A percentile compares a stretch with the other conserved stretches of the same genome.
Conservation (phyloP, 2,329 filamentous ascomycete genomes). For the Paraphaeosphaeria sporulosa region DNA sequence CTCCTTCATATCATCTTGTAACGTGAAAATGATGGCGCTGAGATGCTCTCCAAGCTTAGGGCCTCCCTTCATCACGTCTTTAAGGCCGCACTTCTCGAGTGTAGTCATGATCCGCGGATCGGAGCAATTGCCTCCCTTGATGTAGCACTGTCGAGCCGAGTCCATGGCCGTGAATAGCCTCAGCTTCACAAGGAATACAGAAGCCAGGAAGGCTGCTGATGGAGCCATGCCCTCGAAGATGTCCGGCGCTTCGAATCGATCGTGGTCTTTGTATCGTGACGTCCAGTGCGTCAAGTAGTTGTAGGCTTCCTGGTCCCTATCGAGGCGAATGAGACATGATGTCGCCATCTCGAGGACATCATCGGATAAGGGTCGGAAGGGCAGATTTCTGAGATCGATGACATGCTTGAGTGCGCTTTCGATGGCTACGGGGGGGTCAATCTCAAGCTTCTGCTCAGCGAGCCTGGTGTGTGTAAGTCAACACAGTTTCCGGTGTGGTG, state of each 20-base stretch:
- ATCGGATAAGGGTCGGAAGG: not conserved
- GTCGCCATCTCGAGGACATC: not conserved
- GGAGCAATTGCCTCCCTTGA: not conserved
- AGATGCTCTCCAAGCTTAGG: no score
- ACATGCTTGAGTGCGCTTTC: not conserved
- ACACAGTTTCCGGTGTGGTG: not conserved
- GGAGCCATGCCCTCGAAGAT: not conserved
- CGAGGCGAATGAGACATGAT: not conserved
- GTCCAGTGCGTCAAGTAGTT: slow-evolving; percentile 2
- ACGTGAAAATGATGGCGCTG: no score
- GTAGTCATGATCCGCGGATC: no score
- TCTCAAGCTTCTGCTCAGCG: not conserved
- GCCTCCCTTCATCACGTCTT: no score
- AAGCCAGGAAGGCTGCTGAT: not conserved
- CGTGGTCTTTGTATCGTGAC: not conserved
- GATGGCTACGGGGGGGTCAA: not conserved
- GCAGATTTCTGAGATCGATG: not conserved
- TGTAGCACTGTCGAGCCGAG: not conserved
- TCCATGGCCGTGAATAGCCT: not conserved
- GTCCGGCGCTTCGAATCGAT: not conserved
- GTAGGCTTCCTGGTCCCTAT: not conserved
- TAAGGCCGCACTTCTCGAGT: no score
- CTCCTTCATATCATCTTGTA: not conserved
- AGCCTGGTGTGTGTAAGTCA: not conserved
- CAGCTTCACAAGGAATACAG: not conserved